phyloP scores from a whole-genome alignment of 129 eudicot genomes.

The Arctium lappa region DNA sequence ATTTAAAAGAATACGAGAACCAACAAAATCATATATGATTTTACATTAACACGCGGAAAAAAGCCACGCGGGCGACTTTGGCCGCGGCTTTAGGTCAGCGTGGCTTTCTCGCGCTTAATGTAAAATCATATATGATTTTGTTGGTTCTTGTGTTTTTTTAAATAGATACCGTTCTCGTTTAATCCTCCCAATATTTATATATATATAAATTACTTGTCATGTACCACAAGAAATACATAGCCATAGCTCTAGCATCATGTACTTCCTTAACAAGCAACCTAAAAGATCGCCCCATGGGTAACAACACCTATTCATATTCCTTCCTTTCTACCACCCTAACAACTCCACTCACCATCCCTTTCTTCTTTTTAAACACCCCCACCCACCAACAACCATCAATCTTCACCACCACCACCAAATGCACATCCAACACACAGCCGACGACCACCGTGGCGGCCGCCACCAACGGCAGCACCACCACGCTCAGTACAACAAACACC shows the following conservation, averaged over 20 bases:
- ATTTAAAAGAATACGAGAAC: too few species aligned
- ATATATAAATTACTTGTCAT: constrained; percentile 29
- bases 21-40: too few species aligned
- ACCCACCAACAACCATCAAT: constrained; percentile 21
- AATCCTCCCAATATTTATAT: neutral
- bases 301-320: constrained; percentile 27
- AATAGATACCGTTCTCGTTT: too few species aligned
- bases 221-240: constrained; percentile 29
- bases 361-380: neutral
- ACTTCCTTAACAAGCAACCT: constrained; percentile 19
- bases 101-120: too few species aligned
- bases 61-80: too few species aligned
- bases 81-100: too few species aligned
- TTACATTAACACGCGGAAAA: too few species aligned
- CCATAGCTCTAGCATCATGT: constrained; percentile 30
- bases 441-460: constrained; percentile 5
- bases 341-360: constrained; percentile 30
- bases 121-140: too few species aligned
- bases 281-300: constrained; percentile 18
- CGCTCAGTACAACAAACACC: constrained; percentile 60
- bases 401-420: constrained; percentile 27
- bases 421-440: constrained; percentile 21
- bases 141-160: too few species aligned
- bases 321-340: constrained; percentile 29
- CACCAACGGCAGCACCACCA: constrained; percentile 47